These are phyloP conservation scores for Sugiyamaella sp. DNA, from an alignment of 1,139 yeast genomes.

Conservation along the genomic window DNA sequence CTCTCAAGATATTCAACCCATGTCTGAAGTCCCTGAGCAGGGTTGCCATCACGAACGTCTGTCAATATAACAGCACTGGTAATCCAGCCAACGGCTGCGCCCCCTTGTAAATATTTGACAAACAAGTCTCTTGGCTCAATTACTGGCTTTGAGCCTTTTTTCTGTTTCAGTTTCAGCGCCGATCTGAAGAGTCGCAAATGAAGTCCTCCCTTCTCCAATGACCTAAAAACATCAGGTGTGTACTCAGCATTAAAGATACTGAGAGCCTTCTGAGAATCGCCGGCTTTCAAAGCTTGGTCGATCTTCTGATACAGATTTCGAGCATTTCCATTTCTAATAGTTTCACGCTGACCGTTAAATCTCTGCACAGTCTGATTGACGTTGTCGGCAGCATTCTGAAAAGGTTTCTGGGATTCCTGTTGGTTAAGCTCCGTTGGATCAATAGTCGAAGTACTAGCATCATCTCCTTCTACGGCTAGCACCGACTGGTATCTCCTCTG, in stretches of 20 bases:
- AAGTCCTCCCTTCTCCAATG: constrained; percentile 8
- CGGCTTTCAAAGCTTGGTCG: constrained; percentile 5
- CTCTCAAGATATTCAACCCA: constrained; percentile 43
- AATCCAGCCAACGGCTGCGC: constrained; percentile 36
- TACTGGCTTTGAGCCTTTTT: background rate
- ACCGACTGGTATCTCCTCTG: constrained; percentile 12
- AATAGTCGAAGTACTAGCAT: background rate
- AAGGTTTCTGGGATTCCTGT: too few species aligned
- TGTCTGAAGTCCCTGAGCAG: constrained; percentile 39
- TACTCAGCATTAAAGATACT: constrained; percentile 10
- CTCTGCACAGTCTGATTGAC: too few species aligned
- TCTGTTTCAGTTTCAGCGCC: constrained; percentile 3
- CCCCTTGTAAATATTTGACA: constrained; percentile 29
- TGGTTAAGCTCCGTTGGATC: background rate
- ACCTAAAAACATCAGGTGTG: background rate
- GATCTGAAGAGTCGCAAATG: constrained; percentile 13
- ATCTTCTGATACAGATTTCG: constrained; percentile 2
- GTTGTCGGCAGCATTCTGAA: too few species aligned
- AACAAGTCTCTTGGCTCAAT: constrained; percentile 13
- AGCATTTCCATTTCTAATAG: background rate
- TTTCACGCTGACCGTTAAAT: background rate
- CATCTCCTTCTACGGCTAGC: background rate
- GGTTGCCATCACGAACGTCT: constrained; percentile 33
- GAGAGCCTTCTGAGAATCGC: constrained; percentile 9
- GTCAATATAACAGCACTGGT: constrained; percentile 34